Conservation (phyloP, 257 asterid species). For the Henckelia pumila region DNA sequence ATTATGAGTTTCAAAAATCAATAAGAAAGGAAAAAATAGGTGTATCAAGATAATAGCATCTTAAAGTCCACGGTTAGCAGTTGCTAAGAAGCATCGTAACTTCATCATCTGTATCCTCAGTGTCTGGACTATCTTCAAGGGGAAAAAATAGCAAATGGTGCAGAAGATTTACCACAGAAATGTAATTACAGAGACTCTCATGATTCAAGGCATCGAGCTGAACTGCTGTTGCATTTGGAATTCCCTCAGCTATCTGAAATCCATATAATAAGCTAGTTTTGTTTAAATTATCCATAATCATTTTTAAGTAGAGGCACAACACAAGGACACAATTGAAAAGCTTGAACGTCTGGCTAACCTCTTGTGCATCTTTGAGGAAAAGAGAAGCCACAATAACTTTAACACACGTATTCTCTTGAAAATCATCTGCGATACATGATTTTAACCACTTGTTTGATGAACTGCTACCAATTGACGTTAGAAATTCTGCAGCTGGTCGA, state of each 20-base stretch:
- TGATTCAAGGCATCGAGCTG: conserved; percentile 67
- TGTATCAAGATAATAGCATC: background rate
- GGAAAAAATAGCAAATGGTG: conserved; percentile 5
- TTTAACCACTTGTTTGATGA: conserved; percentile 46
- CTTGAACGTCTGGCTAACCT: conserved; percentile 46
- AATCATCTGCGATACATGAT: conserved; percentile 36
- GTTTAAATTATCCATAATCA: background rate
- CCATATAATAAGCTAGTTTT: conserved; percentile 14
- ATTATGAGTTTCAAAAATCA: conserved; percentile 1
- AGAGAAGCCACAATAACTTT: conserved; percentile 84
- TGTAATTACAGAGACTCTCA: conserved; percentile 46
- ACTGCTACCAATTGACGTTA: conserved; percentile 54
- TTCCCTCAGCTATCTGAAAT: conserved; percentile 62
- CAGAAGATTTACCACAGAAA: conserved; percentile 51
- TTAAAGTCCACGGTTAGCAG: conserved; percentile 6
- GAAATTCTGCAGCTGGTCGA: conserved; percentile 89
- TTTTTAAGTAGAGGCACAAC: conserved; percentile 18
- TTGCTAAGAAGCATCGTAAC: background rate
- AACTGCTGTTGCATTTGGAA: conserved; percentile 72
- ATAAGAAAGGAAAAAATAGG: background rate
- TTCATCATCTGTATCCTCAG: background rate
- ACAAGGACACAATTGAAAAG: background rate
- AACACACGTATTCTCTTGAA: conserved; percentile 48
- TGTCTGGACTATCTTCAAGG: too few relatives aligned
- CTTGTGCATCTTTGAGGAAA: conserved; percentile 85